Evolutionary conservation across 805 yeast genomes (phyloP).

Genomic region (Ascoidea tarda): DNA sequence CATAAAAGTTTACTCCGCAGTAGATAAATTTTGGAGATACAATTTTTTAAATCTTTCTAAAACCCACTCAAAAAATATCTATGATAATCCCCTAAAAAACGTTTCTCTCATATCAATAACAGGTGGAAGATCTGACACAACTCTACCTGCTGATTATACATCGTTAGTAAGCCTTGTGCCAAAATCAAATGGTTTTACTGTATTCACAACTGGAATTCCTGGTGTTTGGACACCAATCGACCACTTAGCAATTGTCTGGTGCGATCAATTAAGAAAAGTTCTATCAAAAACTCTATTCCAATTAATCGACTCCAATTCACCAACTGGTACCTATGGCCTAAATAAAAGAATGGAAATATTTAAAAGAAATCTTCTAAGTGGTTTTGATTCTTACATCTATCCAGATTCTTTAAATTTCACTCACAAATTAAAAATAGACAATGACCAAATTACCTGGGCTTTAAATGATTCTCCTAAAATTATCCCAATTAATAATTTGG

Average conservation of each 20-base stretch:
- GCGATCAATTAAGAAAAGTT: slow-evolving; percentile 65
- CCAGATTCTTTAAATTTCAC: slow-evolving; percentile 5
- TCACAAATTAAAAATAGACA: slow-evolving; percentile 13
- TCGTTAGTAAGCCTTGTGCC: slow-evolving; percentile 62
- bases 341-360: slow-evolving; percentile 45
- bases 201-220: slow-evolving; percentile 76
- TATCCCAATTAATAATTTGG: too few species aligned
- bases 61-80: slow-evolving; percentile 4
- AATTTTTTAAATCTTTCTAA: slow-evolving; percentile 26
- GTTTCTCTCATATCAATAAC: slow-evolving; percentile 74
- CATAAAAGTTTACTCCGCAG: slow-evolving; percentile 53
- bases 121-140: slow-evolving; percentile 70
- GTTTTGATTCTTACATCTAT: slow-evolving; percentile 33
- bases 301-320: slow-evolving; percentile 33
- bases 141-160: slow-evolving; percentile 86
- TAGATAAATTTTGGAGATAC: slow-evolving; percentile 70
- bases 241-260: slow-evolving; percentile 94
- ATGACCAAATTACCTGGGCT: slow-evolving; percentile 12
- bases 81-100: slow-evolving; percentile 26
- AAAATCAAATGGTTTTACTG: slow-evolving; percentile 62
- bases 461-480: slow-evolving; percentile 3
- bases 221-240: slow-evolving; percentile 90
- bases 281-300: slow-evolving; percentile 47
- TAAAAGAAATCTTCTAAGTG: slow-evolving; percentile 30
- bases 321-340: slow-evolving; percentile 37